A percentile compares a stretch with the other conserved stretches of the same genome.
Evolutionary conservation across 2,329 filamentous ascomycete genomes (phyloP).

Genomic region (Colletotrichum liriopes): DNA sequence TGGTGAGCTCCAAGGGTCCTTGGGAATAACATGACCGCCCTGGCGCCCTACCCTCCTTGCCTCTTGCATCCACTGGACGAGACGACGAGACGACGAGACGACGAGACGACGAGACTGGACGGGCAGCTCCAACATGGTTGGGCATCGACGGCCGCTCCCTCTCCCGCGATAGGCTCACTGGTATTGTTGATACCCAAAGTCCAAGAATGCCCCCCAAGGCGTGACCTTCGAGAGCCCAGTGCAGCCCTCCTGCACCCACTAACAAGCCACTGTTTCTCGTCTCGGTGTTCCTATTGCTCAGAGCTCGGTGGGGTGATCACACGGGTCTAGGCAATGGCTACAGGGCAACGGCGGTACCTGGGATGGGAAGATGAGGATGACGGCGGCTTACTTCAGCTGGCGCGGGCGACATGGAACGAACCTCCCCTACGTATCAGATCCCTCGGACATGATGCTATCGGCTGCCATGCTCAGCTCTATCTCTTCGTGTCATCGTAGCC

Average conservation of each 20-base stretch:
- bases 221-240: constrained; percentile 12
- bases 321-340: constrained; percentile 13
- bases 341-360: constrained; percentile 12
- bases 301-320: constrained; percentile 33
- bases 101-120: constrained; percentile 21
- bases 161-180: constrained; percentile 32
- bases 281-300: constrained; percentile 37
- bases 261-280: constrained; percentile 43
- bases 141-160: constrained; percentile 43
- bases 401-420: background rate
- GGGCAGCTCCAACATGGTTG: constrained; percentile 41
- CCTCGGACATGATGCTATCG: constrained; percentile 14
- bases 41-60: constrained; percentile 3
- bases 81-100: constrained; percentile 21
- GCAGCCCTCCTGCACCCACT: constrained; percentile 34
- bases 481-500: constrained; percentile 16
- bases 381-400: constrained; percentile 4
- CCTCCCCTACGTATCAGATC: constrained; percentile 10
- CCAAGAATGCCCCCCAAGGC: constrained; percentile 20
- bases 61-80: constrained; percentile 34
- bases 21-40: constrained; percentile 20
- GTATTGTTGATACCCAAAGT: constrained; percentile 35
- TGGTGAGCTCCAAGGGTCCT: constrained; percentile 32
- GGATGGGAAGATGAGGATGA: background rate
- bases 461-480: constrained; percentile 15